Conservation (phyloP, 192 early-diverging fungal genomes). For the Podila epicladia region DNA sequence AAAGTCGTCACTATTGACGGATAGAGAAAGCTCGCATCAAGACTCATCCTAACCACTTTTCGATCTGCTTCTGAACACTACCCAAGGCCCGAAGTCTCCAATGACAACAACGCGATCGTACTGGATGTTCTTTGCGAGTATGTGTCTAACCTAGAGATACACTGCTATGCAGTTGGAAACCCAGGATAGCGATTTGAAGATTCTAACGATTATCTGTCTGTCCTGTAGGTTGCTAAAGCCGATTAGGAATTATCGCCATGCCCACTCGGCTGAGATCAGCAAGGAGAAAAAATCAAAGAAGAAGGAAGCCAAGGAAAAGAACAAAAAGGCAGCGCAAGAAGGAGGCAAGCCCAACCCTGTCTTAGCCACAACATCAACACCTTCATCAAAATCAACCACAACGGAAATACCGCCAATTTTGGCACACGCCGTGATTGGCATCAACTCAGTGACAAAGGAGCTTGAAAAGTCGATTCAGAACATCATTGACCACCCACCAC, state of each 20-base stretch:
- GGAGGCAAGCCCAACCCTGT: neutral
- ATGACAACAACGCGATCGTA: conserved; percentile 23
- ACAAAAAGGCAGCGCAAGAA: neutral
- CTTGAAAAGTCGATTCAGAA: conserved; percentile 39
- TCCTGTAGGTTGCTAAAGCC: conserved; percentile 23
- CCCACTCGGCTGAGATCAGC: neutral
- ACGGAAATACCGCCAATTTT: conserved; percentile 11
- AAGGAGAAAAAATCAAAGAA: conserved; percentile 3
- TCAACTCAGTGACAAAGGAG: conserved; percentile 38
- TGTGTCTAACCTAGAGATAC: neutral
- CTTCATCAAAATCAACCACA: conserved; percentile 1
- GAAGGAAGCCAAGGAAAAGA: conserved; percentile 3
- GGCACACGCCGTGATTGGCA: conserved; percentile 14
- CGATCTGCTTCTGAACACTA: neutral
- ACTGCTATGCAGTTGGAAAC: too few relatives aligned
- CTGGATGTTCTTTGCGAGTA: conserved; percentile 47
- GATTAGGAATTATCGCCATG: conserved; percentile 14
- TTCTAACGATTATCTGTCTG: neutral
- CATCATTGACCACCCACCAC: conserved; percentile 7
- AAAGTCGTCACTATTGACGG: too few relatives aligned
- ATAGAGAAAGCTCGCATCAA: neutral
- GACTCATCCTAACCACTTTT: neutral
- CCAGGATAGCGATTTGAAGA: too few relatives aligned
- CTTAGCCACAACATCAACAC: neutral
- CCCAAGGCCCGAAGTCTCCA: conserved; percentile 34